Conservation (phyloP, 768 basidiomycete species). For the Lactarius sanguifluus region DNA sequence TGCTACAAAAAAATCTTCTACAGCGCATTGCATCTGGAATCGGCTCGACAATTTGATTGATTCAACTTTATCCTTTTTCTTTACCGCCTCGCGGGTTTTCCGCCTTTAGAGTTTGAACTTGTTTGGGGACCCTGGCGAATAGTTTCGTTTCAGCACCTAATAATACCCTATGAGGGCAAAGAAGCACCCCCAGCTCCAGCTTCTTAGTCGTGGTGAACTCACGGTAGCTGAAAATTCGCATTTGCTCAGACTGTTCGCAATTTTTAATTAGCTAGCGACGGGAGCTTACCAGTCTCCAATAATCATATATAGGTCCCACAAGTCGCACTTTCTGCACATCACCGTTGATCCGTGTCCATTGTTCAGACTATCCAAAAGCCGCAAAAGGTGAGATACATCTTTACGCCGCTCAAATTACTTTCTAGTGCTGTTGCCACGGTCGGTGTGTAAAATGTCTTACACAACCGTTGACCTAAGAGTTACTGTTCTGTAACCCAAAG, state of each 20-base stretch:
- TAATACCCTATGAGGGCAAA: background rate
- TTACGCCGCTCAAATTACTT: background rate
- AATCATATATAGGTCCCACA: background rate
- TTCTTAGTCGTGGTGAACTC: background rate
- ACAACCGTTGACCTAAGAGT: background rate
- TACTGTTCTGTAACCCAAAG: background rate
- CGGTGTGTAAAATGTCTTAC: background rate
- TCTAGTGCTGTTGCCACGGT: background rate
- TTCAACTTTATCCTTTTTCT: background rate
- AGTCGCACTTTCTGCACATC: background rate
- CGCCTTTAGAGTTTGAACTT: background rate
- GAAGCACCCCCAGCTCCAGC: background rate
- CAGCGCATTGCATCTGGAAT: no score
- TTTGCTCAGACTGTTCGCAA: background rate
- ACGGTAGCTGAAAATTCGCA: background rate
- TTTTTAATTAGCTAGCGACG: background rate
- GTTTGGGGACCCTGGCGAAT: background rate
- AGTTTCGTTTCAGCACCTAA: background rate
- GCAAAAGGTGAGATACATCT: background rate
- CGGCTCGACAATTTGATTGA: background rate
- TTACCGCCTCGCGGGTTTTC: background rate
- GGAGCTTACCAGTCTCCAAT: background rate
- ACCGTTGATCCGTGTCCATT: background rate
- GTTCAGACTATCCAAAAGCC: background rate
- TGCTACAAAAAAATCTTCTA: background rate